These are phyloP conservation scores for Boletus huronensis DNA, from an alignment of 768 basidiomycete species.

Conservation along the genomic window DNA sequence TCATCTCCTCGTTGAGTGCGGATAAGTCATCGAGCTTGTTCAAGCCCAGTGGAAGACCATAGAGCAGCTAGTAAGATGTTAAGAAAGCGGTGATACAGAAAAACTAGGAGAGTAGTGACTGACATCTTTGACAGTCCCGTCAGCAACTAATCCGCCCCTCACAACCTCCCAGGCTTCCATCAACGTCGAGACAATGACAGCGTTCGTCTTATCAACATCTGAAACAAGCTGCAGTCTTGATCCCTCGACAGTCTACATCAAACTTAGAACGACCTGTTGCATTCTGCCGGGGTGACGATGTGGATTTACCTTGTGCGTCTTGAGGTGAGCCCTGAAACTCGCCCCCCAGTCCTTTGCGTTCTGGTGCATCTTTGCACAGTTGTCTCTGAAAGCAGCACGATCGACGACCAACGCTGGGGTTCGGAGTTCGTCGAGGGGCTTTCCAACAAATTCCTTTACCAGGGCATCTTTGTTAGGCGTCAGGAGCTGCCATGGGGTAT, in stretches of 20 bases:
- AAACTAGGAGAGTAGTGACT: slow-evolving; percentile 28
- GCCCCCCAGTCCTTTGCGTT: slow-evolving; percentile 66
- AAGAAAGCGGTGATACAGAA: slow-evolving; percentile 1
- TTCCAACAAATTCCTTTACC: slow-evolving; percentile 54
- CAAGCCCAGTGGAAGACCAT: slow-evolving; percentile 66
- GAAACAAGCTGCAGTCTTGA: slow-evolving; percentile 65
- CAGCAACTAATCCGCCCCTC: slow-evolving; percentile 60
- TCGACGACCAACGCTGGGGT: slow-evolving; percentile 82
- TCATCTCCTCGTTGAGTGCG: slow-evolving; percentile 52
- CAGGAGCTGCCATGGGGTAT: slow-evolving; percentile 41
- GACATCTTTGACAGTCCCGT: slow-evolving; percentile 77
- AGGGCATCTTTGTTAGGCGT: slow-evolving; percentile 48
- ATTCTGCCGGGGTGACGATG: neutral
- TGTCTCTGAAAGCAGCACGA: slow-evolving; percentile 63
- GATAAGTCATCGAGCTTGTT: slow-evolving; percentile 75
- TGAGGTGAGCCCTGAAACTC: slow-evolving; percentile 77
- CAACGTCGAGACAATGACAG: slow-evolving; percentile 77
- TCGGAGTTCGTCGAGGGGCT: slow-evolving; percentile 51
- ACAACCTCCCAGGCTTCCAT: slow-evolving; percentile 80
- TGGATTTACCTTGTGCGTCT: slow-evolving; percentile 68
- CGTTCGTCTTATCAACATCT: slow-evolving; percentile 46
- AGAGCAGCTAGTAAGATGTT: slow-evolving; percentile 58
- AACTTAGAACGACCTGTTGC: slow-evolving; percentile 4
- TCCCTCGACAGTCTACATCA: slow-evolving; percentile 66
- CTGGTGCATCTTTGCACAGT: slow-evolving; percentile 70